Percentiles rank a stretch among this genome's conserved stretches.
These are phyloP conservation scores for Calvatia gigantea DNA, from an alignment of 768 basidiomycete species.

Conservation along the genomic window DNA sequence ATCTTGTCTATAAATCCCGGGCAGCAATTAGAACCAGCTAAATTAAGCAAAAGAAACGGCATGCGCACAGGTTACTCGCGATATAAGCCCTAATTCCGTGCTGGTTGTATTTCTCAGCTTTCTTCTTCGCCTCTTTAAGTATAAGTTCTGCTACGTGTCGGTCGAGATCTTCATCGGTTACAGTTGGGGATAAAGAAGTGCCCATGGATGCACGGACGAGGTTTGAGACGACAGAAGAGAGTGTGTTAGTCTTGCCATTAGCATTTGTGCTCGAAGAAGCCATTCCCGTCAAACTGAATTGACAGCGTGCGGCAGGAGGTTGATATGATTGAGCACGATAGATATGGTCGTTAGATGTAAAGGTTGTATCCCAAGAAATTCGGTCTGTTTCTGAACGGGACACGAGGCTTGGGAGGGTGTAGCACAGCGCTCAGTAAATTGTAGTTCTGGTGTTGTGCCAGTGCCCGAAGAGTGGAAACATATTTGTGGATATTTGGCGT, in stretches of 20 bases:
- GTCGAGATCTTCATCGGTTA: conserved; percentile 86
- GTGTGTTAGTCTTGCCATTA: conserved; percentile 40
- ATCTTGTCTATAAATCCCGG: conserved; percentile 11
- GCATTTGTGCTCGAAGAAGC: background rate
- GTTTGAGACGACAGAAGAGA: conserved; percentile 82
- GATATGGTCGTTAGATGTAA: background rate
- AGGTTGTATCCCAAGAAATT: background rate
- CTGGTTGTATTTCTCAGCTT: conserved; percentile 75
- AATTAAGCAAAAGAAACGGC: background rate
- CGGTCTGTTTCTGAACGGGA: background rate
- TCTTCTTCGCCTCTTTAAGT: conserved; percentile 89
- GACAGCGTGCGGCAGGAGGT: background rate
- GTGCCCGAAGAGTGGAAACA: background rate
- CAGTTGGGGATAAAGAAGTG: conserved; percentile 47
- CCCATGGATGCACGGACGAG: conserved; percentile 82
- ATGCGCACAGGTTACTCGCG: conserved; percentile 43
- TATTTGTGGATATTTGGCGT: conserved; percentile 9
- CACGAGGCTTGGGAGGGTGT: background rate
- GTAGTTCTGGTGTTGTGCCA: background rate
- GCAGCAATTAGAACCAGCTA: background rate
- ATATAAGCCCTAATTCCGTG: conserved; percentile 81
- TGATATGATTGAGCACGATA: background rate
- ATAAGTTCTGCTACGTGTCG: conserved; percentile 89
- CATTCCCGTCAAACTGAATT: background rate
- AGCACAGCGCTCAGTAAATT: background rate